Evolutionary conservation across 345 rosid genomes (phyloP), one percentile per base, ranked within the genome.

Genomic region (Erodium maritimum): DNA sequence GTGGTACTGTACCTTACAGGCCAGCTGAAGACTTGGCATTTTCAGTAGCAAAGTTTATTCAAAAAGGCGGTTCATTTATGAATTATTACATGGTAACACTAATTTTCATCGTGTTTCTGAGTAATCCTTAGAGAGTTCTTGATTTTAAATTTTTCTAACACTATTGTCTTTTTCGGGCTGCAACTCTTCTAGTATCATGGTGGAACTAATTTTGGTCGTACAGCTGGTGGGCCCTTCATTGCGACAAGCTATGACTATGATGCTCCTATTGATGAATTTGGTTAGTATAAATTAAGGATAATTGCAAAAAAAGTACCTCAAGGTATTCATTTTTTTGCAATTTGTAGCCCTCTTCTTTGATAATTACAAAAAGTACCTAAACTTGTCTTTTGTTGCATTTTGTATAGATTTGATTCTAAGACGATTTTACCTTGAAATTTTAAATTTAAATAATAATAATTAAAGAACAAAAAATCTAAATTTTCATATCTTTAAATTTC

Each of bases 171-270:
- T 21, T 57, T 50, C 54, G 25, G n/a, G 1, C 42, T 59, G n/a
- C n/a, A n/a, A 53, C 12, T 52, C 50, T 48, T 7, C 5, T 65
- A 93, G 99, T 93, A 90, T 64, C 97, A 93, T 46, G 97, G 99
- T 25, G 99, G 99, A 61, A 87, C 97, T 2, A 93, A 93, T 64
- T 93, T 93, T 24, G 97, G 80, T 57, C 68, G 97, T 66, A 93
- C 99, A 24, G 85, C 99, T 19, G 95, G 97, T 50, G 99, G 95
- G 66, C 88, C 82, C 46, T 93, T 87, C 78, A 85, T 93, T 72
- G 87, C 99, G 22, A 83, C 99, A 57, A 93, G 95, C 75, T 90
- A 93, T 60, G 99, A 93, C 61, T 93, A 93, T 52, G 99, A 87
- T 56, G 99, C 96, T 77, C 99, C 97, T 66, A 69, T 93, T 6